Evolutionary conservation across 352 stramenopile species (phyloP).

Genomic region (Pelagophyceae sp.): DNA sequence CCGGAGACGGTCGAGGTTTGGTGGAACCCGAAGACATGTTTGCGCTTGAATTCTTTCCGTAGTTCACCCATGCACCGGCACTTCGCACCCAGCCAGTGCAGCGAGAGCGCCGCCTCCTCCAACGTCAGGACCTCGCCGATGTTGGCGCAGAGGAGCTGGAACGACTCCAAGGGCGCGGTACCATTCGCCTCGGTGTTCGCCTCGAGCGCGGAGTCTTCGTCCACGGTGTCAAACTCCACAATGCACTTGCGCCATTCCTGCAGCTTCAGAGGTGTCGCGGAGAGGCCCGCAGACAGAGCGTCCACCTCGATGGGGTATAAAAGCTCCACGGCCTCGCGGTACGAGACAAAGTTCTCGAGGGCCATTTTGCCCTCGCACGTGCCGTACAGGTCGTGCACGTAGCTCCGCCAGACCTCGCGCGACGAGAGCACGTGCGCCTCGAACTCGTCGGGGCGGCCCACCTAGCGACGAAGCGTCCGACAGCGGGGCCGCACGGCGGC

Average conservation of each 20-base stretch:
- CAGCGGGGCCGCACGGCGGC: too few relatives aligned
- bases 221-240: neutral
- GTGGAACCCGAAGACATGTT: neutral
- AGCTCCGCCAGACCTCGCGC: neutral
- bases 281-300: neutral
- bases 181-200: neutral
- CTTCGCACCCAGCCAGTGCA: neutral
- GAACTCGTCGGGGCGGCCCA: neutral
- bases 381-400: neutral
- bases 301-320: neutral
- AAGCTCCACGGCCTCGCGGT: slow-evolving; percentile 4
- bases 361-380: neutral
- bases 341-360: slow-evolving; percentile 8
- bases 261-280: neutral
- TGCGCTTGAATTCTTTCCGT: neutral
- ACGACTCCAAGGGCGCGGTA: neutral
- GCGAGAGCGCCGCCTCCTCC: neutral
- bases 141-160: neutral
- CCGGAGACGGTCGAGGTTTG: neutral
- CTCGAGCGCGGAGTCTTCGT: neutral
- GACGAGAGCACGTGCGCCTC: neutral
- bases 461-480: too few relatives aligned
- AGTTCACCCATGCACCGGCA: neutral
- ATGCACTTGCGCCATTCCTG: neutral
- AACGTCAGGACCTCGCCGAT: neutral